phyloP scores from a whole-genome alignment of 495 filamentous ascomycete genomes.

The Zalerion maritima region DNA sequence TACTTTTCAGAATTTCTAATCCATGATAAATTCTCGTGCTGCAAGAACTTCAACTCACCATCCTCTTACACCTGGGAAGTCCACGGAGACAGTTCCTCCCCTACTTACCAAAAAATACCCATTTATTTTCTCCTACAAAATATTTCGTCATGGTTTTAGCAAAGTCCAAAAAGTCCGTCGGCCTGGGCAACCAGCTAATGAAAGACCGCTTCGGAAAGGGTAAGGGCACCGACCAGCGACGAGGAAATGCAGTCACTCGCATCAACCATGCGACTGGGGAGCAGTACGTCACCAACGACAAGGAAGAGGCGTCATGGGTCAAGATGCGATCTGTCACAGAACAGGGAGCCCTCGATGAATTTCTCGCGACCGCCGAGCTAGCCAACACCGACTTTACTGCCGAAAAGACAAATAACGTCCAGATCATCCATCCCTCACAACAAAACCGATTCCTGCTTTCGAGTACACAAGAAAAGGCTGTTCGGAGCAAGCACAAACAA shows the following conservation, averaged over 20 bases:
- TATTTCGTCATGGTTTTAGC: constrained; percentile 90
- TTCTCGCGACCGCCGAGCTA: constrained; percentile 68
- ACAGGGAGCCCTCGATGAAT: constrained; percentile 81
- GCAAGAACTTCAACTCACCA: too few relatives aligned
- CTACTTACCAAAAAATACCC: too few relatives aligned
- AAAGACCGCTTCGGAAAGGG: constrained; percentile 87
- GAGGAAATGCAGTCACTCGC: constrained; percentile 47
- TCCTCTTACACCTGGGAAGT: too few relatives aligned
- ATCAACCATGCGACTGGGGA: constrained; percentile 46
- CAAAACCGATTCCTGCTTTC: constrained; percentile 90
- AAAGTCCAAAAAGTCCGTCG: constrained; percentile 90
- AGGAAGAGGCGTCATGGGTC: constrained; percentile 67
- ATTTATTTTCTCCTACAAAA: too few relatives aligned
- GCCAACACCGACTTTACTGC: constrained; percentile 97
- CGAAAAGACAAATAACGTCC: constrained; percentile 96
- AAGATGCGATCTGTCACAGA: constrained; percentile 99
- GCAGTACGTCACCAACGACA: constrained; percentile 56
- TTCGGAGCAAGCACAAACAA: constrained; percentile 65
- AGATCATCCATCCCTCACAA: constrained; percentile 93
- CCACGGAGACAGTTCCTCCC: too few relatives aligned
- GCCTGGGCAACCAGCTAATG: constrained; percentile 74
- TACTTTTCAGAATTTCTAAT: too few relatives aligned
- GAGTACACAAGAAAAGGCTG: constrained; percentile 65
- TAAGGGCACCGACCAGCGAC: constrained; percentile 51
- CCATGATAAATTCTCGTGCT: too few relatives aligned